Percentiles rank a stretch among this genome's conserved stretches.
Conservation (phyloP, 2,329 filamentous ascomycete genomes). For the Thielaviopsis ethacetica region DNA sequence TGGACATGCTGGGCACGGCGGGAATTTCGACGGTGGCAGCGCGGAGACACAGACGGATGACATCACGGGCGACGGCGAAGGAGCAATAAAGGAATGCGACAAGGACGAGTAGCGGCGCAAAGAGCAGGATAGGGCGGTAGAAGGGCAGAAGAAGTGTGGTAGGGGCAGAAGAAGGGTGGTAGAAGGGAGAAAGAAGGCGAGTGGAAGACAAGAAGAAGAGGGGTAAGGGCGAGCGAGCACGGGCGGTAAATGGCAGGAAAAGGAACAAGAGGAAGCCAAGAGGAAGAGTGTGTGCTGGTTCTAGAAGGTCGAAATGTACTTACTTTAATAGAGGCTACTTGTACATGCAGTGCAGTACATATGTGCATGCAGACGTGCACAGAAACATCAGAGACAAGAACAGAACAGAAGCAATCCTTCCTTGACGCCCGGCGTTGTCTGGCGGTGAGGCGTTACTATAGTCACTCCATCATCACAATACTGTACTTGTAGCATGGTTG, state of each 20-base stretch:
- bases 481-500: too few relatives aligned
- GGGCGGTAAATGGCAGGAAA: too few relatives aligned
- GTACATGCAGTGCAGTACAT: too few relatives aligned
- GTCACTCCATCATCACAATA: too few relatives aligned
- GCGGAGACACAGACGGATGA: neutral
- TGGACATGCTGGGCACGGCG: slow-evolving; percentile 15
- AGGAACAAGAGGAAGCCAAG: neutral
- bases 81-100: neutral
- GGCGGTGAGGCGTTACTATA: neutral
- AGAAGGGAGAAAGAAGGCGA: neutral
- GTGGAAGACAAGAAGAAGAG: neutral
- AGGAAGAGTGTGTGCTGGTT: neutral
- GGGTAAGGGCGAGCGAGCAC: neutral
- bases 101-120: neutral
- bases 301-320: neutral
- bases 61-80: neutral
- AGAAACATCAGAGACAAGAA: neutral
- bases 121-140: neutral
- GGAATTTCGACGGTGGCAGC: neutral
- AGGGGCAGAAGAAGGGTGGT: too few relatives aligned
- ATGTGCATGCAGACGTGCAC: neutral
- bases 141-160: neutral
- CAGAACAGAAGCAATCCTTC: neutral
- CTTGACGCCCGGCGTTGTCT: neutral
- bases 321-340: neutral